Conservation (phyloP, 139 green algal species). For the Tetradesmus obliquus region DNA sequence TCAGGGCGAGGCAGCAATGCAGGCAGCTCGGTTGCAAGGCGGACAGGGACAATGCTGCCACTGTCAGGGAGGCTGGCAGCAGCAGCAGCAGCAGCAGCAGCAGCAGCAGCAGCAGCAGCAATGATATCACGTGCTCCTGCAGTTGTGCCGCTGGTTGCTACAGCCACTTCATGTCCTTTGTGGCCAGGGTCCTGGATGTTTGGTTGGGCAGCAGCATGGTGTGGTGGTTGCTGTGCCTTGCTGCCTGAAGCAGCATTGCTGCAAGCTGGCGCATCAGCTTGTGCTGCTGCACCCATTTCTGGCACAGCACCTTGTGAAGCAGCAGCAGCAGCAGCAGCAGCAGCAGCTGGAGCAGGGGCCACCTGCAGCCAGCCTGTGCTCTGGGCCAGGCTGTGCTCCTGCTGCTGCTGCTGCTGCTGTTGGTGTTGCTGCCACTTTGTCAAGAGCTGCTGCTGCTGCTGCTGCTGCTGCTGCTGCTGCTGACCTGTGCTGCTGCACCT, state of each 20-base stretch:
- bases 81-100: neutral
- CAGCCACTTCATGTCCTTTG: neutral
- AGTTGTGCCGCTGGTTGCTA: no score
- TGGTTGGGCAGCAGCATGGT: neutral
- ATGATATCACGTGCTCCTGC: neutral
- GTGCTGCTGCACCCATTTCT: neutral
- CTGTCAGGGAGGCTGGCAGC: no score
- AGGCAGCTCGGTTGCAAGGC: neutral
- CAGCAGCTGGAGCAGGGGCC: no score
- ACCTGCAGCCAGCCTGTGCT: neutral
- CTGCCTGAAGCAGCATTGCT: neutral
- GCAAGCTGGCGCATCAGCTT: neutral
- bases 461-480: conserved; percentile 9
- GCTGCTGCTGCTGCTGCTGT: neutral
- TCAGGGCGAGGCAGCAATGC: neutral
- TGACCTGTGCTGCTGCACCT: conserved; percentile 4
- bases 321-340: no score
- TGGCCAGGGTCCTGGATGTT: neutral
- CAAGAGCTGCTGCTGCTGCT: neutral
- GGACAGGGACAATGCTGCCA: neutral
- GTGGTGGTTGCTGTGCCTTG: neutral
- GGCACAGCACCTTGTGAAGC: neutral
- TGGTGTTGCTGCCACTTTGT: neutral
- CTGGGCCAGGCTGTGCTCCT: neutral
- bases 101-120: no score